Conservation (phyloP, 2,329 filamentous ascomycete species). For the Cladosporium sp. region DNA sequence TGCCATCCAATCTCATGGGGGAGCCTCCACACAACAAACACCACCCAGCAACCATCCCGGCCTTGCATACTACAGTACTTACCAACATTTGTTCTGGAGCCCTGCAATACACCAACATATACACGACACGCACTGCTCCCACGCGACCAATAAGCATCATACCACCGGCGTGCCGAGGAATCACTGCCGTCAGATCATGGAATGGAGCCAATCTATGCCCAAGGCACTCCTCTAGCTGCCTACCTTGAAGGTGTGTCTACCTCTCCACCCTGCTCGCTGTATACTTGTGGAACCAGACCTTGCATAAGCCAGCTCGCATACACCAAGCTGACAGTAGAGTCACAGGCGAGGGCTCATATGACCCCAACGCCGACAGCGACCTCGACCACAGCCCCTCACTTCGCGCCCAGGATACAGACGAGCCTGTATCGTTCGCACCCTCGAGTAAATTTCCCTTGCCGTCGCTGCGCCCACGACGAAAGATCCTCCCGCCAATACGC, state of each 20-base stretch:
- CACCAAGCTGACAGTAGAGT: constrained; percentile 16
- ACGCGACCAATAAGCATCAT: constrained; percentile 2
- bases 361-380: constrained; percentile 25
- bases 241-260: constrained; percentile 76
- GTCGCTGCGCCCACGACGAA: constrained; percentile 3
- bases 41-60: neutral
- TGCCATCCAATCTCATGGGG: constrained; percentile 2
- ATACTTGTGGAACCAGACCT: neutral
- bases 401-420: neutral
- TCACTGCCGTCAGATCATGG: constrained; percentile 27
- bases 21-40: constrained; percentile 11
- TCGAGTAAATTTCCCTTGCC: constrained; percentile 7
- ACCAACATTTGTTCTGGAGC: neutral
- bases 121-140: neutral
- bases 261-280: neutral
- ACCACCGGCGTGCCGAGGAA: constrained; percentile 10
- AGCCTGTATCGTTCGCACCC: constrained; percentile 17
- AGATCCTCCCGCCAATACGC: constrained; percentile 23
- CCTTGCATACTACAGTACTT: neutral
- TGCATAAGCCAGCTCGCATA: neutral
- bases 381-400: constrained; percentile 20
- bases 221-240: constrained; percentile 83
- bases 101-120: neutral
- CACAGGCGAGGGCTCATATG: constrained; percentile 35
- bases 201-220: constrained; percentile 87